phyloP scores from a whole-genome alignment of 2,329 filamentous ascomycete species.

The Corinectria fuckeliana region DNA sequence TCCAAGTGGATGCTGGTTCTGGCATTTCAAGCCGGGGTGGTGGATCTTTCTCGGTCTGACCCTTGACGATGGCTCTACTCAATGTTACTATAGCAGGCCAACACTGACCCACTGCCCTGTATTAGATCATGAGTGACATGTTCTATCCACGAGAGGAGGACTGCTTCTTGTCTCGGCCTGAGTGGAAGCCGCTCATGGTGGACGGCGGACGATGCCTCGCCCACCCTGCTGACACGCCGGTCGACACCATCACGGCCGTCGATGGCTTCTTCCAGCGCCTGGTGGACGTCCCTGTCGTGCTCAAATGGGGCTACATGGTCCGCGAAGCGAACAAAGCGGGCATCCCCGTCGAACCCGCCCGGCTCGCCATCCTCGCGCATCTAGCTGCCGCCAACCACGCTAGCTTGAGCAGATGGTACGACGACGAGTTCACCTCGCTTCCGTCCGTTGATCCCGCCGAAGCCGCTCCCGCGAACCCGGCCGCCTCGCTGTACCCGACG shows the following conservation, averaged over 20 bases:
- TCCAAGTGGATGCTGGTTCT: constrained; percentile 33
- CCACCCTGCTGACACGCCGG: constrained; percentile 31
- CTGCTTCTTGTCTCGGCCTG: constrained; percentile 46
- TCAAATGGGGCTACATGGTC: constrained; percentile 42
- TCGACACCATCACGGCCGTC: constrained; percentile 34
- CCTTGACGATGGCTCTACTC: constrained; percentile 24
- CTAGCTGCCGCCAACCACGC: constrained; percentile 38
- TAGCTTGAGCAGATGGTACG: constrained; percentile 44
- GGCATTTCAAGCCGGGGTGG: constrained; percentile 17
- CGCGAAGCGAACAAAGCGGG: constrained; percentile 40
- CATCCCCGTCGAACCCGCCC: constrained; percentile 38
- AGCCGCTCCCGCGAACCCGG: constrained; percentile 38
- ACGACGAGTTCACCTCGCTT: constrained; percentile 32
- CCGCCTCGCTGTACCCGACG: constrained; percentile 41
- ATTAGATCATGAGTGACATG: constrained; percentile 47
- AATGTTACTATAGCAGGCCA: constrained; percentile 31
- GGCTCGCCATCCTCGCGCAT: constrained; percentile 39
- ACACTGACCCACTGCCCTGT: constrained; percentile 30
- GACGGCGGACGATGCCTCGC: constrained; percentile 36
- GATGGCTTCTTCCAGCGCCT: constrained; percentile 45
- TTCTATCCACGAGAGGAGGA: constrained; percentile 44
- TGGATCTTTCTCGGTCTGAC: constrained; percentile 28
- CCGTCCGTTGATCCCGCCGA: constrained; percentile 36
- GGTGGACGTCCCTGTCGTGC: constrained; percentile 43
- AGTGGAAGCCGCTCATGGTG: constrained; percentile 46